Conservation (phyloP, 202 grass and related monocot genomes). For the Cymbopogon flexuosus region DNA sequence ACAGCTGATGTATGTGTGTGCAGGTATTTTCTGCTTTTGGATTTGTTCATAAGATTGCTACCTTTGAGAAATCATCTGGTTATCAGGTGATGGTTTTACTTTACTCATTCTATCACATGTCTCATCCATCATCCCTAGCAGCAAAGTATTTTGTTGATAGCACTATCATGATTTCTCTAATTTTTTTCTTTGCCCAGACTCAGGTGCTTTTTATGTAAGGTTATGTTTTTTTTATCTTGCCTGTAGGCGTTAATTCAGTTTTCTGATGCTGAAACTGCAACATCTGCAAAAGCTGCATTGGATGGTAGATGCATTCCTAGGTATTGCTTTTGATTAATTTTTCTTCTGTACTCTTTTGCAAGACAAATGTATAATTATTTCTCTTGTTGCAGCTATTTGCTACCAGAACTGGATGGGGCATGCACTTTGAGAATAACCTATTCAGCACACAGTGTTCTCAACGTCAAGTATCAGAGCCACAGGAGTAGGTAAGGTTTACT, state of each 20-base stretch:
- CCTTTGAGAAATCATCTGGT: constrained; percentile 80
- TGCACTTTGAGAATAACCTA: constrained; percentile 74
- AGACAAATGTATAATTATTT: constrained; percentile 12
- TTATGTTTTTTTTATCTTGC: constrained; percentile 26
- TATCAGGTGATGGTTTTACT: constrained; percentile 55
- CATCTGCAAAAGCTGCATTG: constrained; percentile 68
- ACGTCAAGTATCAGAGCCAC: constrained; percentile 90
- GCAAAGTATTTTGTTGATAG: not conserved
- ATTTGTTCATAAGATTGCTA: constrained; percentile 90
- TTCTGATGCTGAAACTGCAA: constrained; percentile 68
- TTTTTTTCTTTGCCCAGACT: constrained; percentile 7
- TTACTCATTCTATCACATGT: not conserved
- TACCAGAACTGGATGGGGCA: constrained; percentile 59
- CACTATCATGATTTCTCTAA: not conserved
- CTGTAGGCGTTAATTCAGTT: constrained; percentile 83
- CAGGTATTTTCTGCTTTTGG: constrained; percentile 95
- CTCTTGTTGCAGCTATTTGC: constrained; percentile 64
- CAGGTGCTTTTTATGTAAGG: constrained; percentile 19
- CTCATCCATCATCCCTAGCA: not conserved
- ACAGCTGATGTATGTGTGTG: constrained; percentile 13
- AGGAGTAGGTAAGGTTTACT: constrained; percentile 67
- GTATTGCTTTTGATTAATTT: constrained; percentile 35
- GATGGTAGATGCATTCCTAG: constrained; percentile 91
- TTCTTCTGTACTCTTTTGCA: constrained; percentile 18
- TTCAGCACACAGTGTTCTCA: constrained; percentile 88